phyloP scores from a whole-genome alignment of 31 red algal genomes.

The Odonthalia washingtoniensis region DNA sequence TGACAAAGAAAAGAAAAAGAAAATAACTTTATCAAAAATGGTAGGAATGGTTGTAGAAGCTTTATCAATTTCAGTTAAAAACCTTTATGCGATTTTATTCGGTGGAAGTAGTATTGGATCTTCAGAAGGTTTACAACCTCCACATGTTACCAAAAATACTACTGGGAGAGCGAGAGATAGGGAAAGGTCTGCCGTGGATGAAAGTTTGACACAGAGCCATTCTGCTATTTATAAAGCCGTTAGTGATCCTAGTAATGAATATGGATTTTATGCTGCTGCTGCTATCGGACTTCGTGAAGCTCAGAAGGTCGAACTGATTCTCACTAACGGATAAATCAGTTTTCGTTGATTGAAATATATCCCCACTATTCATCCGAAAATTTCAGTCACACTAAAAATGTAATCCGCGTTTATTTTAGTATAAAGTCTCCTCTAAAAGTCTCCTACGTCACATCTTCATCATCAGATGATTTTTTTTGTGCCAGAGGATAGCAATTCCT shows the following conservation, averaged over 20 bases:
- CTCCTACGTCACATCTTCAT: too few relatives aligned
- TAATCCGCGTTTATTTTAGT: too few relatives aligned
- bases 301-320: slow-evolving; percentile 77
- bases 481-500: too few relatives aligned
- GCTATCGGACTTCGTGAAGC: slow-evolving; percentile 73
- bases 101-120: slow-evolving; percentile 69
- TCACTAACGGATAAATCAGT: slow-evolving; percentile 56
- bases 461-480: too few relatives aligned
- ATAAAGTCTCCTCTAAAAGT: too few relatives aligned
- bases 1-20: not conserved
- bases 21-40: slow-evolving; percentile 58
- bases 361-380: too few relatives aligned
- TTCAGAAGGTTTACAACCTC: slow-evolving; percentile 75
- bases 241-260: slow-evolving; percentile 65
- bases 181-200: slow-evolving; percentile 66
- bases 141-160: slow-evolving; percentile 62
- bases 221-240: slow-evolving; percentile 72
- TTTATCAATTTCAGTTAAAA: slow-evolving; percentile 87
- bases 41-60: slow-evolving; percentile 93
- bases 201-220: slow-evolving; percentile 67
- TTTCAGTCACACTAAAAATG: too few relatives aligned
- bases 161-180: slow-evolving; percentile 78
- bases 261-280: slow-evolving; percentile 65
- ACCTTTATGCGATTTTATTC: slow-evolving; percentile 92
- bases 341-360: slow-evolving; percentile 7